Conservation (phyloP, 257 asterid species). For the Forsythia viridissima region DNA sequence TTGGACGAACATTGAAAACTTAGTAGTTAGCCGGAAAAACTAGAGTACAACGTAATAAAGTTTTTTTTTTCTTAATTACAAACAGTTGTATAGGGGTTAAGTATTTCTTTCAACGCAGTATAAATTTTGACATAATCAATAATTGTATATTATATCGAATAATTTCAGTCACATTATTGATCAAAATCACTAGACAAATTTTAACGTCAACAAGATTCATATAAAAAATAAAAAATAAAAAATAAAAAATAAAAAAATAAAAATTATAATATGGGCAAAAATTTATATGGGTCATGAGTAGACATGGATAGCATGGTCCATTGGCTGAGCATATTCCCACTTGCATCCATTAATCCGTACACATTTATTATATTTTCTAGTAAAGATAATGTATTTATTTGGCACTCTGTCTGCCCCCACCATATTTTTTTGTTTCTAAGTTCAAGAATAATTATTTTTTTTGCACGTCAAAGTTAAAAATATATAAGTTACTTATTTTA, state of each 20-base stretch:
- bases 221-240: neutral
- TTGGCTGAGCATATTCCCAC: neutral
- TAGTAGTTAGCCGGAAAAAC: no score
- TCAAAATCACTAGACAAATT: no score
- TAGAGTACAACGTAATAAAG: no score
- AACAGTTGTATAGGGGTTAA: no score
- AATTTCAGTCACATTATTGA: no score
- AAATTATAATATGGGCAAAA: neutral
- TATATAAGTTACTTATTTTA: no score
- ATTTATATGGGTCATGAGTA: neutral
- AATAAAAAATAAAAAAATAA: neutral
- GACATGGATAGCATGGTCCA: neutral
- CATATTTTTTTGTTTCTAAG: neutral
- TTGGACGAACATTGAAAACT: no score
- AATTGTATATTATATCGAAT: no score
- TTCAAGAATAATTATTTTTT: neutral
- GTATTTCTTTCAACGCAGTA: no score
- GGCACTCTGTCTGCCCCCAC: neutral
- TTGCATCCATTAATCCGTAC: slow-evolving; percentile 6
- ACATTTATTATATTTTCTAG: neutral
- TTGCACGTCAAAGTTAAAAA: no score
- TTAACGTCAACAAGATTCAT: neutral
- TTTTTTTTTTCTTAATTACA: no score
- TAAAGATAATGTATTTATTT: slow-evolving; percentile 29
- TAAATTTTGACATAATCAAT: no score